A percentile compares a stretch with the other conserved stretches of the same genome.
phyloP scores from a whole-genome alignment of 768 basidiomycete genomes.

The Suillus spraguei region DNA sequence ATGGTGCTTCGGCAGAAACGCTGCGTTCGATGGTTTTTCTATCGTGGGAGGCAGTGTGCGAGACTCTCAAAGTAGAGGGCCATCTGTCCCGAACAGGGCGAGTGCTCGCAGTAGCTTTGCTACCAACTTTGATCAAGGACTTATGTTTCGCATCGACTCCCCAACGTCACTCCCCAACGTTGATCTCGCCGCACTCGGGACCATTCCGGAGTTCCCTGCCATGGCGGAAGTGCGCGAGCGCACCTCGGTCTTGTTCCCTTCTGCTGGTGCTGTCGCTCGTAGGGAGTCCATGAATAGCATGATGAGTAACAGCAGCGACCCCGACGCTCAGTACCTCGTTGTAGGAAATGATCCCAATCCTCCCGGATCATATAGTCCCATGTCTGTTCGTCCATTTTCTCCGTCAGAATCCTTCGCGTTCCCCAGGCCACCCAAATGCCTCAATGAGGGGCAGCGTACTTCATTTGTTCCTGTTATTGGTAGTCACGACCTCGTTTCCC shows the following conservation, averaged over 20 bases:
- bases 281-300: constrained; percentile 44
- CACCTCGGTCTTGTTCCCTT: constrained; percentile 23
- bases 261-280: constrained; percentile 29
- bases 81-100: constrained; percentile 24
- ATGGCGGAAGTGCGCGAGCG: constrained; percentile 56
- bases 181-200: constrained; percentile 13
- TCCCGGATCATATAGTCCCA: constrained; percentile 45
- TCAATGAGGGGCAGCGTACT: neutral
- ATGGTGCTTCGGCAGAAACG: constrained; percentile 47
- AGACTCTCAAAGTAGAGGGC: constrained; percentile 17
- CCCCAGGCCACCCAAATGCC: constrained; percentile 56
- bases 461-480: constrained; percentile 2
- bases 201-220: constrained; percentile 47
- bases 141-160: constrained; percentile 26
- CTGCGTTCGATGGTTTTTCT: constrained; percentile 6
- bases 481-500: constrained; percentile 3
- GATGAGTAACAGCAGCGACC: constrained; percentile 38
- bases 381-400: constrained; percentile 68
- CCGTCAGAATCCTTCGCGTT: constrained; percentile 70
- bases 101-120: constrained; percentile 64
- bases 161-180: constrained; percentile 19
- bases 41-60: constrained; percentile 18
- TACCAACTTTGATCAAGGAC: constrained; percentile 55
- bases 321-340: constrained; percentile 43
- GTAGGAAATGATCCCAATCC: constrained; percentile 28